These are phyloP conservation scores for Termitomyces sp. DNA, from an alignment of 768 basidiomycete species.

Conservation along the genomic window DNA sequence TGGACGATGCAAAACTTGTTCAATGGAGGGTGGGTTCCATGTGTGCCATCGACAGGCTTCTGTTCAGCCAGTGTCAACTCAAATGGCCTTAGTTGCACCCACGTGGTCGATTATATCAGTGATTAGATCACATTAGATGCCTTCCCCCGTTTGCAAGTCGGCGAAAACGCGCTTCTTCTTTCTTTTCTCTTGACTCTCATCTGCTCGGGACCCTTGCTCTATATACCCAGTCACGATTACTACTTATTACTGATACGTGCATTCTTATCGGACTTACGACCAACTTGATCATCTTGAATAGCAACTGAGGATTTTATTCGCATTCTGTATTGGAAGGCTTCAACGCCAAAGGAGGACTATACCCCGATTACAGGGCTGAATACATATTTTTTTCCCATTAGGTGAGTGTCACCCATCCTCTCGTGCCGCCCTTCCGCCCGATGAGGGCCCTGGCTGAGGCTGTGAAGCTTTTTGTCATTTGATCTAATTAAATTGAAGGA, in stretches of 20 bases:
- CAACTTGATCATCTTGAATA: background rate
- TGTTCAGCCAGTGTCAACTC: too few species aligned
- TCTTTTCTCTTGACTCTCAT: background rate
- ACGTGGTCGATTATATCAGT: constrained; percentile 4
- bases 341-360: background rate
- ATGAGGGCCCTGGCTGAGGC: constrained; percentile 1
- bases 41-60: too few species aligned
- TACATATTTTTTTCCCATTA: background rate
- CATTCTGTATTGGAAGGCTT: background rate
- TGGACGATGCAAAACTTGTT: background rate
- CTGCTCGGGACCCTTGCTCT: background rate
- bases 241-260: background rate
- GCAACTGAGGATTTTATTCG: background rate
- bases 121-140: background rate
- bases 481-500: background rate
- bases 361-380: background rate
- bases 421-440: background rate
- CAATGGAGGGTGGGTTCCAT: background rate
- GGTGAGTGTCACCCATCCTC: background rate
- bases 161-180: background rate
- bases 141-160: background rate
- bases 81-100: background rate
- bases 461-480: background rate
- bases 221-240: background rate
- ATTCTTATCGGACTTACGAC: background rate